These are phyloP conservation scores for Domatiomyces catenatus DNA, from an alignment of 2,329 filamentous ascomycete species.

Conservation along the genomic window DNA sequence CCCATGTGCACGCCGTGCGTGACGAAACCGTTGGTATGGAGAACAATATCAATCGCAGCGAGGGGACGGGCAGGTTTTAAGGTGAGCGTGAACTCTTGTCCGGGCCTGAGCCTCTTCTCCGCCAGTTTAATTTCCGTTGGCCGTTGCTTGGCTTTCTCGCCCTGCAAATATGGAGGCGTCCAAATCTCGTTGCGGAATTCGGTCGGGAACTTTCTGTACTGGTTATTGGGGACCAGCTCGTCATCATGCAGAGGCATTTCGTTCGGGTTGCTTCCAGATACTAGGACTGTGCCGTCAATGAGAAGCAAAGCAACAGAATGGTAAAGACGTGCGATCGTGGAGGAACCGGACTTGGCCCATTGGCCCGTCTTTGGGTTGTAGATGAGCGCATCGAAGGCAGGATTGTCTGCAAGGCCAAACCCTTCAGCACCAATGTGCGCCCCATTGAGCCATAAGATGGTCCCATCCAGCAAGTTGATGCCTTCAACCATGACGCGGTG, in stretches of 20 bases:
- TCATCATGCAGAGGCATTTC: conserved; percentile 38
- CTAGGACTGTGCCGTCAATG: conserved; percentile 43
- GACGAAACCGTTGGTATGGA: conserved; percentile 46
- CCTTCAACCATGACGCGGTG: conserved; percentile 46
- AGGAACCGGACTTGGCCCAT: conserved; percentile 31
- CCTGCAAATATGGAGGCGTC: conserved; percentile 44
- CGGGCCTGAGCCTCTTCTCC: conserved; percentile 28
- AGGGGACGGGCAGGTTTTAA: conserved; percentile 12
- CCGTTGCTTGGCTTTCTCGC: conserved; percentile 33
- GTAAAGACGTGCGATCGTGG: conserved; percentile 38
- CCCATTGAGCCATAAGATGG: conserved; percentile 44
- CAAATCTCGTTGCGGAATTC: conserved; percentile 49
- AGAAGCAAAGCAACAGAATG: conserved; percentile 46
- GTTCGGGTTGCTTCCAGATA: conserved; percentile 46
- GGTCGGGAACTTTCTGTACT: conserved; percentile 33
- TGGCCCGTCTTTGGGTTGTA: conserved; percentile 42
- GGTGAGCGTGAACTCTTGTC: conserved; percentile 20
- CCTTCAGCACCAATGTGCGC: conserved; percentile 43
- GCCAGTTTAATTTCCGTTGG: conserved; percentile 35
- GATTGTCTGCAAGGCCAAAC: conserved; percentile 40
- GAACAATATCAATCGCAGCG: conserved; percentile 30
- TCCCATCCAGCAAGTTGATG: conserved; percentile 45
- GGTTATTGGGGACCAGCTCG: conserved; percentile 28
- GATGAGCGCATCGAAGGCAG: conserved; percentile 41
- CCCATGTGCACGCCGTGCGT: conserved; percentile 49